Evolutionary conservation across 208 protist species (phyloP).

Genomic region (Trypanosomatidae sp.): DNA sequence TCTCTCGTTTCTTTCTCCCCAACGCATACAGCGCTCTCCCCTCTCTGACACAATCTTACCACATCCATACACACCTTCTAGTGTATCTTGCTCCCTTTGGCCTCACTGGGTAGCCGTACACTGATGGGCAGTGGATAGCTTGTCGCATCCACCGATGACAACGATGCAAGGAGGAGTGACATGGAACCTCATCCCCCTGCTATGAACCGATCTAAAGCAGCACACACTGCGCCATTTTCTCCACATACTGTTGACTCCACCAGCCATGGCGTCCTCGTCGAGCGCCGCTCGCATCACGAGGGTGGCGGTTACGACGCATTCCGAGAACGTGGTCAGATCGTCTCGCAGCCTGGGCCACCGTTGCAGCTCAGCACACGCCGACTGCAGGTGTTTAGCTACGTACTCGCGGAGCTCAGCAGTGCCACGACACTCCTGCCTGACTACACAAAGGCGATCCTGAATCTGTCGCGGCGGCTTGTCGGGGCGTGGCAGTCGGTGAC

Average conservation of each 20-base stretch:
- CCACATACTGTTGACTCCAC: background rate
- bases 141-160: background rate
- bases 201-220: background rate
- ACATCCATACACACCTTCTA: background rate
- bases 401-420: slow-evolving; percentile 73
- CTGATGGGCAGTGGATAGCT: background rate
- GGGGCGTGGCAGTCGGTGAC: slow-evolving; percentile 67
- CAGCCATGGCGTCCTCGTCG: background rate
- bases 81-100: background rate
- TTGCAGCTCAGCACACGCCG: slow-evolving; percentile 35
- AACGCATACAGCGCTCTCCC: background rate
- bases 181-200: background rate
- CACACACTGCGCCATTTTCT: background rate
- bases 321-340: background rate
- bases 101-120: background rate
- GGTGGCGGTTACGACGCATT: background rate
- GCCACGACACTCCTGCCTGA: slow-evolving; percentile 62
- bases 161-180: background rate
- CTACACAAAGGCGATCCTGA: slow-evolving; percentile 53
- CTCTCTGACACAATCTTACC: background rate
- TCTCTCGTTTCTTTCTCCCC: background rate
- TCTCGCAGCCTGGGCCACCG: background rate
- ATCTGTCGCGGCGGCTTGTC: slow-evolving; percentile 49
- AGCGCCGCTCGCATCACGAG: background rate
- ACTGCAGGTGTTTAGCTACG: slow-evolving; percentile 60